These are phyloP conservation scores for Calonectria pseudoreteaudii DNA, from an alignment of 2,329 filamentous ascomycete genomes.

Conservation along the genomic window DNA sequence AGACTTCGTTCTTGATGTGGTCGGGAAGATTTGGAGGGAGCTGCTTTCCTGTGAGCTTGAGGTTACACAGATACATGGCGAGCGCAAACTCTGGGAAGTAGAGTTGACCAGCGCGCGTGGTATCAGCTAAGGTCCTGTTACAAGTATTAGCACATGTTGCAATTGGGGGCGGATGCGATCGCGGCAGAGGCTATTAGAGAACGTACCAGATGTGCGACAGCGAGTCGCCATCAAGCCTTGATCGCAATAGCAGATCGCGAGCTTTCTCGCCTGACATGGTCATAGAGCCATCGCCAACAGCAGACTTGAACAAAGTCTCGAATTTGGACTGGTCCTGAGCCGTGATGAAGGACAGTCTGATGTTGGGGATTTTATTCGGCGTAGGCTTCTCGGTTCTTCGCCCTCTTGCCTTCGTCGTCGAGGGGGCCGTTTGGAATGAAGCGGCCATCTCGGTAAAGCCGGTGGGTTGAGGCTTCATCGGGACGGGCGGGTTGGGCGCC, in stretches of 20 bases:
- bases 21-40: slow-evolving; percentile 83
- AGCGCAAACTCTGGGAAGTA: slow-evolving; percentile 98
- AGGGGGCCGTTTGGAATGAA: slow-evolving; percentile 68
- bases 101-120: slow-evolving; percentile 94
- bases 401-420: slow-evolving; percentile 56
- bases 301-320: slow-evolving; percentile 96
- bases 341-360: slow-evolving; percentile 95
- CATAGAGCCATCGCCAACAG: slow-evolving; percentile 84
- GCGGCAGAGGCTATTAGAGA: neutral
- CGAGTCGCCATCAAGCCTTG: slow-evolving; percentile 86
- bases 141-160: slow-evolving; percentile 30
- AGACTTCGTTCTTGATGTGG: slow-evolving; percentile 93
- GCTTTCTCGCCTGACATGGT: slow-evolving; percentile 95
- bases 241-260: slow-evolving; percentile 87
- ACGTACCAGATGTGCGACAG: slow-evolving; percentile 91
- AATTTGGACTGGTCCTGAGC: slow-evolving; percentile 96
- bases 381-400: slow-evolving; percentile 61
- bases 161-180: neutral
- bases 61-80: slow-evolving; percentile 98
- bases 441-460: slow-evolving; percentile 76
- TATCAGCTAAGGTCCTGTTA: slow-evolving; percentile 87
- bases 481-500: slow-evolving; percentile 63
- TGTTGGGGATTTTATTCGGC: slow-evolving; percentile 87
- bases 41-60: slow-evolving; percentile 88
- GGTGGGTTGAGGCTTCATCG: slow-evolving; percentile 74